Evolutionary conservation across 192 early-diverging fungal species (phyloP).

Genomic region (Coemansia nantahalensis): DNA sequence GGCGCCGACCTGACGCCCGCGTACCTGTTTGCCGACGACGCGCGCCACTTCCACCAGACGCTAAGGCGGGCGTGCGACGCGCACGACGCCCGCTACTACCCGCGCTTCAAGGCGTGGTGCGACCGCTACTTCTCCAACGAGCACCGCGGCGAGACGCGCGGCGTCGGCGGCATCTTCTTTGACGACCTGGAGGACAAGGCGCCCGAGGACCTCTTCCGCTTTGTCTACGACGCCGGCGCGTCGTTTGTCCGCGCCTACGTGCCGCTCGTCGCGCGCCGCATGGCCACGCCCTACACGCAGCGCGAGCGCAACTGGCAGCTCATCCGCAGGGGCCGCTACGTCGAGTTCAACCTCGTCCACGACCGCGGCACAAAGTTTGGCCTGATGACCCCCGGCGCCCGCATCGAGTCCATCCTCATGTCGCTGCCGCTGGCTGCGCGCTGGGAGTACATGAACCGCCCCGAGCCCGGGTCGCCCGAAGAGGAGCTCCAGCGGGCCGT

Average conservation of each 20-base stretch:
- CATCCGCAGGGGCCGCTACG: conserved; percentile 91
- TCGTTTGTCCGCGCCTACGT: conserved; percentile 82
- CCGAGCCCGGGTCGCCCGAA: conserved; percentile 68
- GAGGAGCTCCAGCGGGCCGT: conserved; percentile 75
- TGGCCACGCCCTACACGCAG: conserved; percentile 71
- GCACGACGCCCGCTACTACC: conserved; percentile 80
- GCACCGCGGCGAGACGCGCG: conserved; percentile 87
- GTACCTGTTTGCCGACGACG: conserved; percentile 90
- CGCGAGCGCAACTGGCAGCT: conserved; percentile 92
- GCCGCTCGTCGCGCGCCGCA: conserved; percentile 81
- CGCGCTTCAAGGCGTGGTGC: conserved; percentile 93
- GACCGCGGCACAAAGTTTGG: conserved; percentile 99
- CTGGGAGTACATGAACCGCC: conserved; percentile 91
- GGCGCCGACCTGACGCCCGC: conserved; percentile 93
- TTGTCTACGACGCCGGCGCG: conserved; percentile 80
- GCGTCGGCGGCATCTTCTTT: conserved; percentile 98
- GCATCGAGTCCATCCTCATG: conserved; percentile 96
- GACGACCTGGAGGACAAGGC: conserved; percentile 83
- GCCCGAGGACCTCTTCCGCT: conserved; percentile 76
- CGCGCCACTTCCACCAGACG: conserved; percentile 86
- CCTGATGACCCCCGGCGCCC: conserved; percentile 88
- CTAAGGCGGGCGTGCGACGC: conserved; percentile 93
- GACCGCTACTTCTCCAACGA: conserved; percentile 90
- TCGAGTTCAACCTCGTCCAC: conserved; percentile 96
- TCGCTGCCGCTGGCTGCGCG: conserved; percentile 89